Evolutionary conservation across 2,329 filamentous ascomycete species (phyloP).

Genomic region (Xylariaceae sp.): DNA sequence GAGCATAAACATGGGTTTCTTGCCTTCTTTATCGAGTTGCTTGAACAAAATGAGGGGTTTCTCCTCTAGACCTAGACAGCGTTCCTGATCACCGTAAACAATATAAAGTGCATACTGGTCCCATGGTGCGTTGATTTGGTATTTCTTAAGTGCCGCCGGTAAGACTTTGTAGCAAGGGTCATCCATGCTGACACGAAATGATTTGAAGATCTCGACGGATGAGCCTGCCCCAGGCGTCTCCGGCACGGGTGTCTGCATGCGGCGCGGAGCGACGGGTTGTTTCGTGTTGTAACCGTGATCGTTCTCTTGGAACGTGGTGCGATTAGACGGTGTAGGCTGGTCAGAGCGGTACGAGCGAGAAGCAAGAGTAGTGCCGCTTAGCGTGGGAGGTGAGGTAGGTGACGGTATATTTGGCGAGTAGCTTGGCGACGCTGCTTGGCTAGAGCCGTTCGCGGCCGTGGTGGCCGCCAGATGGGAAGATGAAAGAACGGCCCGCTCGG

Average conservation of each 20-base stretch:
- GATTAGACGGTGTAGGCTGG: slow-evolving; percentile 50
- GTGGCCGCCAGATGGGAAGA: slow-evolving; percentile 63
- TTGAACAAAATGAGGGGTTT: slow-evolving; percentile 96
- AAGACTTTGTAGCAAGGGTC: slow-evolving; percentile 97
- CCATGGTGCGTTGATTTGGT: slow-evolving; percentile 97
- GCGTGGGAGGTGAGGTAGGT: slow-evolving; percentile 62
- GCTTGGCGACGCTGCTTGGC: slow-evolving; percentile 50
- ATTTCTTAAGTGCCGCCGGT: slow-evolving; percentile 92
- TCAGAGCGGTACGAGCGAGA: slow-evolving; percentile 59
- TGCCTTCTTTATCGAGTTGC: slow-evolving; percentile 91
- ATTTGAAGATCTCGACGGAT: slow-evolving; percentile 96
- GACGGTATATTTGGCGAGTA: slow-evolving; percentile 67
- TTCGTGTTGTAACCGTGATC: slow-evolving; percentile 41
- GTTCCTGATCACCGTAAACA: slow-evolving; percentile 96
- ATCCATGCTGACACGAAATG: slow-evolving; percentile 95
- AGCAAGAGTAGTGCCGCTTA: slow-evolving; percentile 50
- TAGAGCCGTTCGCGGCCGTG: slow-evolving; percentile 56
- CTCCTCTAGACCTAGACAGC: slow-evolving; percentile 86
- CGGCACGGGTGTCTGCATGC: slow-evolving; percentile 58
- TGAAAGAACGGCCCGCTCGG: slow-evolving; percentile 60
- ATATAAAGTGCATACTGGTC: slow-evolving; percentile 97
- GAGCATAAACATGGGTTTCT: slow-evolving; percentile 99
- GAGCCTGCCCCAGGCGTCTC: slow-evolving; percentile 56
- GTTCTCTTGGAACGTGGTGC: slow-evolving; percentile 52
- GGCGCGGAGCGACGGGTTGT: slow-evolving; percentile 46